Evolutionary conservation across 331 rosid genomes (phyloP).

Genomic region (Malus hybrid): DNA sequence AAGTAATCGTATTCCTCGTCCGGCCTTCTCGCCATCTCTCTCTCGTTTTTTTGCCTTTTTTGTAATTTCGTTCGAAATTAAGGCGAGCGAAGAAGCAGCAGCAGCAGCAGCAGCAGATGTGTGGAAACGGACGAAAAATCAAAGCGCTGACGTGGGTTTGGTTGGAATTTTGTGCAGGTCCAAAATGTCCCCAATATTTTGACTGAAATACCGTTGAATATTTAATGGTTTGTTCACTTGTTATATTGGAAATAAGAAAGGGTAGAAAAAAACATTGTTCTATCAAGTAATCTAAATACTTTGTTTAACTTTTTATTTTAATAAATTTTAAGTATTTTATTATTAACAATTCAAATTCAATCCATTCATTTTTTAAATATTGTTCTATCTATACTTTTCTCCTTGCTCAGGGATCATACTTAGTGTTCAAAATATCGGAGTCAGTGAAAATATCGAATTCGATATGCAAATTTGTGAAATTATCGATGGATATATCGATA

Average conservation of each 20-base stretch:
- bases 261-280: background rate
- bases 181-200: background rate
- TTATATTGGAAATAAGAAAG: background rate
- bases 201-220: background rate
- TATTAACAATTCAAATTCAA: no score
- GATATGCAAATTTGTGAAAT: no score
- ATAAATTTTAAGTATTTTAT: no score
- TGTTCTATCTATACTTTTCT: no score
- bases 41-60: background rate
- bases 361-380: no score
- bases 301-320: no score
- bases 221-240: background rate
- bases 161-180: background rate
- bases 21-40: conserved; percentile 47
- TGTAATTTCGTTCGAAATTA: background rate
- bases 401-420: no score
- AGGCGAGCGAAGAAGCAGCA: background rate
- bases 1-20: conserved; percentile 89
- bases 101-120: background rate
- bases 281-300: no score
- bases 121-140: background rate
- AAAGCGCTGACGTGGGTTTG: background rate
- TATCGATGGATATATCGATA: no score
- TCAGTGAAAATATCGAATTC: no score
- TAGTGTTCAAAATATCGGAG: no score